Evolutionary conservation across 495 filamentous ascomycete species (phyloP).

Genomic region (Aspergillus homomorphus): DNA sequence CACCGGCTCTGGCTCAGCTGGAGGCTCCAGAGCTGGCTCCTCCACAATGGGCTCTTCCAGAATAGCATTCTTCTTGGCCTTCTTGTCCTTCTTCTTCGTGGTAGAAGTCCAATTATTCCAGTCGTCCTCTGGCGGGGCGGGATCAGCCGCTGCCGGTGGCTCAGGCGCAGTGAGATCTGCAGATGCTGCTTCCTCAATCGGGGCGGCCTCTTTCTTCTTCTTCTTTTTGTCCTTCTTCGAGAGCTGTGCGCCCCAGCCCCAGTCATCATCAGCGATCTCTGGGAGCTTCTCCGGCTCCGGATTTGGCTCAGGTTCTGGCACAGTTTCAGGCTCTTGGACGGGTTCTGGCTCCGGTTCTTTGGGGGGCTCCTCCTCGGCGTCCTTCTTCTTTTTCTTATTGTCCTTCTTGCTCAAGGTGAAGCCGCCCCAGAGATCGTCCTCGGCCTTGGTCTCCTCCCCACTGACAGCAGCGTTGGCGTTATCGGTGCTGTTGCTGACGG

Average conservation of each 20-base stretch:
- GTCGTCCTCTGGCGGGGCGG: slow-evolving; percentile 27
- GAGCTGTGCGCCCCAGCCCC: slow-evolving; percentile 30
- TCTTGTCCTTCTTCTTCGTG: slow-evolving; percentile 41
- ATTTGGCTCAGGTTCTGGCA: slow-evolving; percentile 10
- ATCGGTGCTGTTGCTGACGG: slow-evolving; percentile 20
- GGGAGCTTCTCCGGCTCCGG: slow-evolving; percentile 8
- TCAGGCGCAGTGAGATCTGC: slow-evolving; percentile 16
- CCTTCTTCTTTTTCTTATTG: slow-evolving; percentile 29
- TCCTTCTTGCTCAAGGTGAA: slow-evolving; percentile 28
- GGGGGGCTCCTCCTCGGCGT: slow-evolving; percentile 17
- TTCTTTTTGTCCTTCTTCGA: slow-evolving; percentile 43
- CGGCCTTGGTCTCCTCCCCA: slow-evolving; percentile 16
- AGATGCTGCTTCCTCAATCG: slow-evolving; percentile 25
- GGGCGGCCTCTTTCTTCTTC: slow-evolving; percentile 36
- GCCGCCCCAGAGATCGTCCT: slow-evolving; percentile 31
- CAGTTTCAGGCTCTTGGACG: slow-evolving; percentile 26
- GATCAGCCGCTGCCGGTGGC: slow-evolving; percentile 13
- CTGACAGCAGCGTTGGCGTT: slow-evolving; percentile 22
- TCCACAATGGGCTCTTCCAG: slow-evolving; percentile 18
- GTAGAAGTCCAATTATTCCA: slow-evolving; percentile 31
- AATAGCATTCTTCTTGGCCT: slow-evolving; percentile 25
- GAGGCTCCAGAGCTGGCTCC: slow-evolving; percentile 22
- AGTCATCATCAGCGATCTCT: slow-evolving; percentile 25
- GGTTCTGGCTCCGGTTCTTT: slow-evolving; percentile 24
- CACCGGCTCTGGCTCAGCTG: slow-evolving; percentile 22